Evolutionary conservation across 2,329 filamentous ascomycete species (phyloP).

Genomic region (Monosporascus sp.): DNA sequence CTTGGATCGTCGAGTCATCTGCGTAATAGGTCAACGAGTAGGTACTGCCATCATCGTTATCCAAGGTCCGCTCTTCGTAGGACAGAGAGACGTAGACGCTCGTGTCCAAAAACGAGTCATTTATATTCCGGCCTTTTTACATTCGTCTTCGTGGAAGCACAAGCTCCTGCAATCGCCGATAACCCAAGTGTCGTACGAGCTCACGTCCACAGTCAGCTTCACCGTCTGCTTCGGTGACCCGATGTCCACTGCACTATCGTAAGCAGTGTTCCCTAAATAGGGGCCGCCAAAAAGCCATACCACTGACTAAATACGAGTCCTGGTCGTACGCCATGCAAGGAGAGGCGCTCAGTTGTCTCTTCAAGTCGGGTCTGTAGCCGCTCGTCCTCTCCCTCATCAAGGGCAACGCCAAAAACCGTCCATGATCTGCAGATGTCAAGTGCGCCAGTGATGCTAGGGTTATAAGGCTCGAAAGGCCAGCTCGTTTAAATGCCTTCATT

Average conservation of each 20-base stretch:
- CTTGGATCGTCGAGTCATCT: conserved; percentile 1
- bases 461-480: neutral
- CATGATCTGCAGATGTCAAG: neutral
- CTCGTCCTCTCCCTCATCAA: neutral
- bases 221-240: conserved; percentile 1
- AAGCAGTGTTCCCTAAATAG: neutral
- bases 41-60: conserved; percentile 2
- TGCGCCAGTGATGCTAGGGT: neutral
- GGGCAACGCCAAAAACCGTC: neutral
- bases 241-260: conserved; percentile 1
- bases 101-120: neutral
- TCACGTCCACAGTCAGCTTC: neutral
- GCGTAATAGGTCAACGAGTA: neutral
- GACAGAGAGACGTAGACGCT: neutral
- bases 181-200: neutral
- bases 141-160: neutral
- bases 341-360: neutral
- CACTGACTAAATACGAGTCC: neutral
- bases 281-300: neutral
- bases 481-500: neutral
- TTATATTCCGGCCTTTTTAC: neutral
- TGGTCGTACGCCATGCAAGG: neutral
- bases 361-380: neutral
- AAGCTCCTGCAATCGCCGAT: neutral
- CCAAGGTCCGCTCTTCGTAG: neutral